Base-by-base conservation (phyloP, 140 eudicot species). In the Ambrosia hybrid region DNA sequence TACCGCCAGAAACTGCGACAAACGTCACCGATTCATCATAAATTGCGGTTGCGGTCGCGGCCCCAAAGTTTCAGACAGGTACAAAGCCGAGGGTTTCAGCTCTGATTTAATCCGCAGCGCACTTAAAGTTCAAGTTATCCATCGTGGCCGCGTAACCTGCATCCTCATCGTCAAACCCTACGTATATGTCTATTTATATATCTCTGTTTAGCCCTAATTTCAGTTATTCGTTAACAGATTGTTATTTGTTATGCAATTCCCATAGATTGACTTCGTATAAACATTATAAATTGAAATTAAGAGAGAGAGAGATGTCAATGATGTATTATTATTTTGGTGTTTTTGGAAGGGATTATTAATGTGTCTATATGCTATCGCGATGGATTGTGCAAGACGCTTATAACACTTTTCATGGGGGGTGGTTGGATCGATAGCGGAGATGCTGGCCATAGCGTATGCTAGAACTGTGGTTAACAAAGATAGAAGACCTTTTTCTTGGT, bases 331-430 rank as follows among this genome's bases (percentile, higher is more conserved):
- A n/a, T n/a, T n/a, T n/a, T n/a, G n/a, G n/a, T n/a, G n/a, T n/a
- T n/a, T n/a, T n/a, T n/a, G n/a, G n/a, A n/a, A n/a, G n/a, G n/a
- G n/a, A n/a, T n/a, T n/a, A n/a, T n/a, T n/a, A 21, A 21, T 21
- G 26, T 21, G 26, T 21, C 26, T 21, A 21, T 21, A 21, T 21
- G 26, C 26, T 21, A 49, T 33, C 59, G 60, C 65, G 8, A 48
- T 79, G 62, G 2, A 39, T 63, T 53, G 1, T 80, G 73, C 79
- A 92, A 95, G 89, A 92, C 26, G 70, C 41, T 21, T 92, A 86
- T 65, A 86, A 88, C 53, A 87, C 90, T 61, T 77, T 92, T 77
- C 96, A 92, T 73, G 98, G 98, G 71, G 98, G 98, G 90, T 79
- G 43, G 85, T 92, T 73, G 98, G 85, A 21, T 21, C 26, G 26